A percentile compares a stretch with the other conserved stretches of the same genome.
These are phyloP conservation scores for Ceratocystis colombiana DNA, from an alignment of 2,329 filamentous ascomycete species.

Conservation along the genomic window DNA sequence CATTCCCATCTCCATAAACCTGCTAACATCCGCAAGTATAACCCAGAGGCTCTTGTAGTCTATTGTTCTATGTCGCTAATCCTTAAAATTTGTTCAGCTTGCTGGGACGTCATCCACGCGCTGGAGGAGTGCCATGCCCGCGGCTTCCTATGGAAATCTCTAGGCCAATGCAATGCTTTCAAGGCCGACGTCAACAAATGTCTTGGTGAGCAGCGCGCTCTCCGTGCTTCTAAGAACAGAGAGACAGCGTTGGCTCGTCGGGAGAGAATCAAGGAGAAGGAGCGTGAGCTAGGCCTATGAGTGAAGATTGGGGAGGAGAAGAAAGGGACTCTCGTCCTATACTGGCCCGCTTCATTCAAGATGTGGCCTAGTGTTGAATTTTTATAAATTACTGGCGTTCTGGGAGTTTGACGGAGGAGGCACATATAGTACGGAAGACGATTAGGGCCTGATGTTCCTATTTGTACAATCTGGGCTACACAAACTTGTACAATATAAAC, in stretches of 20 bases:
- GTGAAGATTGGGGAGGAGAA: neutral
- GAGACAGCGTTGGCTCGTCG: conserved; percentile 58
- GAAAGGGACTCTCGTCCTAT: neutral
- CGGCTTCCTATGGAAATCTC: conserved; percentile 84
- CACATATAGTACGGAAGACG: neutral
- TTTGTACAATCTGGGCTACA: neutral
- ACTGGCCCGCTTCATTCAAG: too few species aligned
- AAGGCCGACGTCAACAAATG: conserved; percentile 81
- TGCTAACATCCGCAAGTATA: conserved; percentile 45
- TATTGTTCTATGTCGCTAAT: conserved; percentile 2
- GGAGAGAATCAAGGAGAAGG: conserved; percentile 58
- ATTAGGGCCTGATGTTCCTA: neutral
- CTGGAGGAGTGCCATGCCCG: conserved; percentile 91
- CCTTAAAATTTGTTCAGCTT: conserved; percentile 48
- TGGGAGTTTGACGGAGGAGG: conserved; percentile 11
- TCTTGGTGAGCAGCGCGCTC: conserved; percentile 66
- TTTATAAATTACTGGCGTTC: conserved; percentile 18
- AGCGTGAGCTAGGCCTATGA: conserved; percentile 46
- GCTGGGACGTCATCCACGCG: conserved; percentile 84
- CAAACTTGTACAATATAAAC: conserved; percentile 15
- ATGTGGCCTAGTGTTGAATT: neutral
- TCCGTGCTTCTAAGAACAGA: conserved; percentile 66
- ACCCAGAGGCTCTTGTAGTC: neutral
- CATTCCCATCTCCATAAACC: conserved; percentile 88
- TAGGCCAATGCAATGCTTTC: conserved; percentile 79